Base-by-base conservation (phyloP, 2,329 filamentous ascomycete genomes). In the Fusarium algeriense region DNA sequence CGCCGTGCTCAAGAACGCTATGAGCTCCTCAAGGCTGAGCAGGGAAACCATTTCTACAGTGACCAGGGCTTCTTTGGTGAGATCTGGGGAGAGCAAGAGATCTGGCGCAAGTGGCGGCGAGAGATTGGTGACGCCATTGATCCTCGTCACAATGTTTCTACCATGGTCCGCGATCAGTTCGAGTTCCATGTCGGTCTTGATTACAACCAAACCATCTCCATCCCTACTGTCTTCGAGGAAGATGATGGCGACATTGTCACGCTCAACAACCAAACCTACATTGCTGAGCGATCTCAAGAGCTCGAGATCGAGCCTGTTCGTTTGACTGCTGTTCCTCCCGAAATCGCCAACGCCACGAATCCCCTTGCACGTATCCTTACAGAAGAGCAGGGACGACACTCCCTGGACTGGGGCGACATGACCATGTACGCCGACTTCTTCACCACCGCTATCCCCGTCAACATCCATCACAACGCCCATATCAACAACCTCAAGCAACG, bases 41-140 rank as follows among this genome's bases (percentile, higher is more conserved):
- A 62, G 2, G 63, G 69, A 8, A 48, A 45, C 4, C 26, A 67
- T 12, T 60, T 78, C 10, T 70, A 67, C 40, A 75, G 73, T 52
- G 78, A 80, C 15, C 78, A 80, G 32, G 77, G 74, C 13, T 45
- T 79, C 46, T 73, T 78, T 8, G 77, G 66, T 7, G 74, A 79
- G 38, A 70, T 80, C 12, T 75, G 77, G 32, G 76, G 71, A 13
- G 77, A 79, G 63, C 74, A 75, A 43, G 74, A 76, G 30, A 48
- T 76, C 10, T 76, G 69, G 66, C 70, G 74, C 5, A 63, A 43
- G 5, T 71, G 66, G 74, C 50, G 63, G 15, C 72, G 68, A 3
- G 54, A 65, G 37, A 35, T 67, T 1, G 34, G 46, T 4, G 63
- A 67, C 20, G 23, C 45, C 8, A 67, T 67, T 11, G 63, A 67